Conservation (phyloP, 2,329 filamentous ascomycete genomes). For the Aspergillus flavus region DNA sequence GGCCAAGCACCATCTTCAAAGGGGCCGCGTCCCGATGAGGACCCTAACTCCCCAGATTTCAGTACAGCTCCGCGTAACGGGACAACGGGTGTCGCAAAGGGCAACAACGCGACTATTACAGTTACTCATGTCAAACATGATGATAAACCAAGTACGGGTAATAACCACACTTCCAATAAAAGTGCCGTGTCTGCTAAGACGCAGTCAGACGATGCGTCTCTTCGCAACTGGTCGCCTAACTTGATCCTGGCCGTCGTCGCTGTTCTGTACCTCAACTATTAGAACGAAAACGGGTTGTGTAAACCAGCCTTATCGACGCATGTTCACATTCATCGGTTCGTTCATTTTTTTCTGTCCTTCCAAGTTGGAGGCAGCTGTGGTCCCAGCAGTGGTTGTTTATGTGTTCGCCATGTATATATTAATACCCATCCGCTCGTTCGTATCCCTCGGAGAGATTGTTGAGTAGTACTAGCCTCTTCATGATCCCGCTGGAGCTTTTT, state of each 20-base stretch:
- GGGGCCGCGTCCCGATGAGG: slow-evolving; percentile 6
- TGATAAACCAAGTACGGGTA: neutral
- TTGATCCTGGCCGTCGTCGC: slow-evolving; percentile 17
- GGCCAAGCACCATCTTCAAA: slow-evolving; percentile 21
- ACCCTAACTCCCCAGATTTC: slow-evolving; percentile 16
- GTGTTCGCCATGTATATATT: slow-evolving; percentile 7
- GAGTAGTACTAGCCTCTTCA: neutral
- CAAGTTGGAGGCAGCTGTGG: neutral
- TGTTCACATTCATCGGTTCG: neutral
- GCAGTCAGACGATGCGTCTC: slow-evolving; percentile 18
- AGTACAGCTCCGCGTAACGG: slow-evolving; percentile 13
- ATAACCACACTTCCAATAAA: slow-evolving; percentile 17
- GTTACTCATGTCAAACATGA: slow-evolving; percentile 9
- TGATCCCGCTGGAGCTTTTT: neutral
- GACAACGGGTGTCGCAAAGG: slow-evolving; percentile 14
- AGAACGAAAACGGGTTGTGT: neutral
- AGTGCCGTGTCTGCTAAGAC: slow-evolving; percentile 16
- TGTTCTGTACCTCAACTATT: slow-evolving; percentile 17
- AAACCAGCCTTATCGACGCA: neutral
- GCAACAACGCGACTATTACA: slow-evolving; percentile 21
- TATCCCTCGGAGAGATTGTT: neutral
- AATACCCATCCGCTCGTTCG: neutral
- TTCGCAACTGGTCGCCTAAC: slow-evolving; percentile 14
- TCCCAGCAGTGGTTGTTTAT: neutral
- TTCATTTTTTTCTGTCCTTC: neutral